Evolutionary conservation across 768 basidiomycete genomes (phyloP).

Genomic region (Lactarius tabidus): DNA sequence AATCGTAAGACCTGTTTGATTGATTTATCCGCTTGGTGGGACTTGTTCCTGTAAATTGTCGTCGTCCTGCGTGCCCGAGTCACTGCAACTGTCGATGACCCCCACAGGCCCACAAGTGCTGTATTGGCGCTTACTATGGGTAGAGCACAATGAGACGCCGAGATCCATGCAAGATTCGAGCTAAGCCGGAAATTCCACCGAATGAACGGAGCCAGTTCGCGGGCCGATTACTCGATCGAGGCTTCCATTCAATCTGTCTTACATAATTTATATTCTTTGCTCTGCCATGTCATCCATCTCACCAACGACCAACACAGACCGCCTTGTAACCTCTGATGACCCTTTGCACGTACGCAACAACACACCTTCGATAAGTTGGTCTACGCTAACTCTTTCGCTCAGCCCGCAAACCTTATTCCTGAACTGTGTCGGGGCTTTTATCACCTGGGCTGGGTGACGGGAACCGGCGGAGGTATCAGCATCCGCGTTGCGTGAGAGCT

Average conservation of each 20-base stretch:
- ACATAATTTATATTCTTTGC: background rate
- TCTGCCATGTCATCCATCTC: background rate
- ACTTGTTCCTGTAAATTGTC: too few species aligned
- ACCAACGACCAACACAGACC: conserved; percentile 34
- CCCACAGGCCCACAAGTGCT: background rate
- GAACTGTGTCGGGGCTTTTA: conserved; percentile 84
- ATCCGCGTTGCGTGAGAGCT: conserved; percentile 59
- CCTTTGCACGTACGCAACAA: conserved; percentile 52
- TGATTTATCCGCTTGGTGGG: too few species aligned
- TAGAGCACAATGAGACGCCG: background rate
- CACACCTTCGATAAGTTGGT: background rate
- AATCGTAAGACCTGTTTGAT: too few species aligned
- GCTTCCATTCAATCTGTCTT: background rate
- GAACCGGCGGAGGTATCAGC: conserved; percentile 79
- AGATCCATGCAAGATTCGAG: background rate
- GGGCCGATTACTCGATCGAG: background rate
- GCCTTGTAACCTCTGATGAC: conserved; percentile 55
- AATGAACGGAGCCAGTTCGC: background rate
- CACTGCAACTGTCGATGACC: too few species aligned
- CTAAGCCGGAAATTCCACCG: background rate
- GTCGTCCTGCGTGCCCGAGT: too few species aligned
- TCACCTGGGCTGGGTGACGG: conserved; percentile 87
- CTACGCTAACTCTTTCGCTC: conserved; percentile 20
- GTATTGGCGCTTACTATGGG: background rate
- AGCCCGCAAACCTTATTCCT: conserved; percentile 91